Base-by-base conservation (phyloP, 108 stramenopile genomes). In the Skeletonema costatum region DNA sequence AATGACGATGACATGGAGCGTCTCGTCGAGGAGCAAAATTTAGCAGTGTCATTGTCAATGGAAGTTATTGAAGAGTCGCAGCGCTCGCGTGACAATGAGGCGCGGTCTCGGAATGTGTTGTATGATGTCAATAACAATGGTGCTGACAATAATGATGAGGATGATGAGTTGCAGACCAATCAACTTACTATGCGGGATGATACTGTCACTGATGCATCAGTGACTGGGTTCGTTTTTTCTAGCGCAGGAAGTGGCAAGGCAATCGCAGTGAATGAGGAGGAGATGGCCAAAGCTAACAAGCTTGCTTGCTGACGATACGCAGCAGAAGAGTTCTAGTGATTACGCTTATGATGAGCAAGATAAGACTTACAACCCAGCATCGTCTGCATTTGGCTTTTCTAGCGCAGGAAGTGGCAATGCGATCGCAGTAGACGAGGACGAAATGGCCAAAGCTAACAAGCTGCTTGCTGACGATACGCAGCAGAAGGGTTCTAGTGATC, bases 161-260 rank as follows among this genome's bases (percentile, higher is more conserved):
- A 36, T 36, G 4, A 36, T 36, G 35, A 36, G 25, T 25, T 25
- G 25, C 25, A 25, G 25, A 25, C 25, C 6, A 6, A 36, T 36
- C 35, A 36, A 6, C 35, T 36, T 36, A 6, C 6, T 36, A 36
- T 36, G 35, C 0, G 4, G 35, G 35, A 36, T 36, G 35, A 5
- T 36, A 46, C 44, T 10, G 7, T 12, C 14, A 16, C 25, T 25
- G 25, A 46, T 46, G 44, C 0, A 46, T 12, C 44, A 46, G 2
- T 6, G 35, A 6, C 35, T 36, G 35, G 35, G 35, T 46, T 46
- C 11, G 44, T 2, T 14, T 87, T 87, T 73, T 66, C 60, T 42
- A 87, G 70, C 32, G 83, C 82, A 17, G 82, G 86, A 36, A 64
- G 56, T 17, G 60, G 69, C 1, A 31, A 35, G 65, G 29, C 66